Conservation (phyloP, 2,329 filamentous ascomycete genomes). For the Dothideomycetes sp. region DNA sequence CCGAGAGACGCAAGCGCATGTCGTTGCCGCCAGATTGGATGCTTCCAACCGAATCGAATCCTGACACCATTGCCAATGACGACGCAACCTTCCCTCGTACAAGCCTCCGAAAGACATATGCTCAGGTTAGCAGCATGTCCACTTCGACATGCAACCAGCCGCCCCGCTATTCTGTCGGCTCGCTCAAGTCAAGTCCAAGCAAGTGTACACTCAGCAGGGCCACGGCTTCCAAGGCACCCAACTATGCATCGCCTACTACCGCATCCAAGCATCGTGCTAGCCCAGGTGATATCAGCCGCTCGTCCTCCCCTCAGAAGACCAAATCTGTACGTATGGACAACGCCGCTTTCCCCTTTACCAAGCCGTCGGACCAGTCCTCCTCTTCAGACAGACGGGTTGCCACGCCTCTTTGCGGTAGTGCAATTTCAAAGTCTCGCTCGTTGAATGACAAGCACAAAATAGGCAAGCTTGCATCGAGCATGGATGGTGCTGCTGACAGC, state of each 20-base stretch:
- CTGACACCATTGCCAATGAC: too few relatives aligned
- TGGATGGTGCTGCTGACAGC: slow-evolving; percentile 1
- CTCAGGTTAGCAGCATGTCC: too few relatives aligned
- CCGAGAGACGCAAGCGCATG: slow-evolving; percentile 20
- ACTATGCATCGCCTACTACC: slow-evolving; percentile 11
- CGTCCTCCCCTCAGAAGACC: slow-evolving; percentile 4
- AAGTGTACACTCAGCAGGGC: slow-evolving; percentile 5
- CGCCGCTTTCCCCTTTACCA: background rate
- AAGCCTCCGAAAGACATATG: too few relatives aligned
- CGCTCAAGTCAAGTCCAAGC: slow-evolving; percentile 10
- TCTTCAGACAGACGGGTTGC: background rate
- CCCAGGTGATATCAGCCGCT: background rate
- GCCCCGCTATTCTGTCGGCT: background rate
- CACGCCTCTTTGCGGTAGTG: background rate
- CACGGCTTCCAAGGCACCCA: slow-evolving; percentile 1
- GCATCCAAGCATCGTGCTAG: slow-evolving; percentile 6
- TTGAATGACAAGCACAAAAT: background rate
- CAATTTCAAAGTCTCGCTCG: background rate
- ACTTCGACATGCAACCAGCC: too few relatives aligned
- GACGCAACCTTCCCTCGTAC: too few relatives aligned
- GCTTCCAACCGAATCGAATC: too few relatives aligned
- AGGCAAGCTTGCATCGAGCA: background rate
- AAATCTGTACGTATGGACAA: background rate
- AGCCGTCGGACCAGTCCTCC: background rate
- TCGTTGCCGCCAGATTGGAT: slow-evolving; percentile 23